Evolutionary conservation across 2,329 filamentous ascomycete species (phyloP), one percentile per base, ranked within the genome.

Genomic region (Thelonectria rubi): DNA sequence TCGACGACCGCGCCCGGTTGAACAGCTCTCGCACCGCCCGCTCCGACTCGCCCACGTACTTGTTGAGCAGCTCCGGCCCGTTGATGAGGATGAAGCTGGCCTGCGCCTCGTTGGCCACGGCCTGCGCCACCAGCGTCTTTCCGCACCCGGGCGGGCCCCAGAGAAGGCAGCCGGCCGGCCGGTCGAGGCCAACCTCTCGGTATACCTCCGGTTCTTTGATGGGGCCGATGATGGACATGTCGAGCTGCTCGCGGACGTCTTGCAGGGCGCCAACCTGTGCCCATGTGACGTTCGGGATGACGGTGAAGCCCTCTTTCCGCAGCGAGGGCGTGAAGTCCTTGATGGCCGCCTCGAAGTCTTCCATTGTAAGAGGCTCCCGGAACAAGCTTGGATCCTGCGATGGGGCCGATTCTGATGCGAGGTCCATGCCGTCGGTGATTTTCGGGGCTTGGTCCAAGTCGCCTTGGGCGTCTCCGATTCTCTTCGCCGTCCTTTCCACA

Each of bases 21-120:
- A 99, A 99, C 0, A 98, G 91, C 75, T 97, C 93, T 20, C 95
- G 89, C 1, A 99, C 91, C 0, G 94, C 92, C 11, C 94, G 90
- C 79, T 99, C 95, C 7, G 92, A 96, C 78, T 99, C 95, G 68
- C 95, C 95, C 10, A 99, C 94, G 75, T 94, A 99, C 78, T 98
- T 99, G 82, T 98, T 98, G 47, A 99, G 85, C 10, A 99, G 83
- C 75, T 99, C 95, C 0, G 95, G 95, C 0, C 95, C 95, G 77
- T 97, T 97, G 78, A 99, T 93, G 54, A 93, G 93, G 77, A 99
- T 99, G 81, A 99, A 99, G 77, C 97, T 98, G 49, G 95, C 95
- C 75, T 94, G 93, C 8, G 91, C 94, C 75, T 97, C 93, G 76
- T 97, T 97, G 57, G 95, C 95, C 5, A 97, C 93, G 3, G 95